Evolutionary conservation across 768 basidiomycete genomes (phyloP), one percentile per base, ranked within the genome.

Genomic region (Paxillus involutus): DNA sequence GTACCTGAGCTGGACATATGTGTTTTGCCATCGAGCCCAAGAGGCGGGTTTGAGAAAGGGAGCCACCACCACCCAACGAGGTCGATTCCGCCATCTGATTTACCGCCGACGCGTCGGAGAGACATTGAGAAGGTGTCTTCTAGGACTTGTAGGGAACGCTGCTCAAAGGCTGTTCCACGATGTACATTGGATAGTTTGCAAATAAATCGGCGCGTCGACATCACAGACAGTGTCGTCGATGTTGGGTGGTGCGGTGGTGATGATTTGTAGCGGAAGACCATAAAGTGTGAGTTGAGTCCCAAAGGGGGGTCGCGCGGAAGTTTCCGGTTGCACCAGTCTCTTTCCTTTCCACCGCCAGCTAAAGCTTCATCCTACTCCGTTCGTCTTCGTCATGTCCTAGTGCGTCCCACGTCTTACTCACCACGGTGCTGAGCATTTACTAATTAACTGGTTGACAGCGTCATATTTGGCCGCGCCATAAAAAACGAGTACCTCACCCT

Each of bases 11-110:
- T n/a, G 35, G 29, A 29, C 29, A 42, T 10, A 47, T 16, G 33
- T 35, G 30, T 24, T 9, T 2, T 35, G 30, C 14, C 6, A 0
- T 26, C 16, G 36, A 32, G 10, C 1, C 35, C 50, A 40, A 29
- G 52, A 47, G 6, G 33, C 21, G 43, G 26, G 26, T 26, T 45
- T 7, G 58, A 47, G 35, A 59, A 44, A 26, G 89, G 93, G 4
- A 96, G 73, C 87, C 86, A 93, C 94, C 94, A 96, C 91, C 92
- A 95, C 14, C 94, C 94, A 49, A 87, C 67, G 19, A 96, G 76
- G 70, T 97, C 94, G 41, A 97, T 75, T 0, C 94, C 94, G 5
- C 94, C 92, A 66, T 96, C 94, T n/a, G 83, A 79, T 62, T 79
- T 84, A n/a, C 94, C 92, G 4, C 94, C 94, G 14, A 94, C 84